Base-by-base conservation (phyloP, 116 monocot species). In the Posidonia oceanica region DNA sequence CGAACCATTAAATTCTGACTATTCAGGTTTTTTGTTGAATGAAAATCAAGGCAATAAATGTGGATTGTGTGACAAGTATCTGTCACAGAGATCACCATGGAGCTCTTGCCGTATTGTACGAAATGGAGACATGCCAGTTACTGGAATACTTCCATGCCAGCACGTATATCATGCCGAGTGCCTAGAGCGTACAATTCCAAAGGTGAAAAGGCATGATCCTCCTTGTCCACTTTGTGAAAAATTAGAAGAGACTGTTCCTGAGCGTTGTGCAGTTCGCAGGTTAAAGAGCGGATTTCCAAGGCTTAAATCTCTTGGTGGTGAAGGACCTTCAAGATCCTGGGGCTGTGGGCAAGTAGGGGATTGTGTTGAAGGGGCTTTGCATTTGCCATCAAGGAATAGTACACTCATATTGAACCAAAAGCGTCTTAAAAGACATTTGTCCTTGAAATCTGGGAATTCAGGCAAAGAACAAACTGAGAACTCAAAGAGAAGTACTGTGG, bases 151-250 rank as follows among this genome's bases (percentile, higher is more conserved):
- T 5, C 65, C 85, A 52, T 89, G 89, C 57, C 71, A 68, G 39
- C 89, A 89, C 77, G 83, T 78, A 3, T 89, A 72, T 65, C 89
- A 89, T 71, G 83, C 79, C 7, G 89, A 88, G 16, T 88, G 88
- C 59, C 75, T 88, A 72, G 88, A 88, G 21, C 54, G 77, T 14
- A 70, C 79, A 54, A 82, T 82, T 11, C 78, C 84, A 36, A 82
- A 75, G 53, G 22, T 64, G 5, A 57, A 73, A 23, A 77, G 59
- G 48, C 76, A 73, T 29, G 85, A 88, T 42, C 88, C 88, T 22
- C 72, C 84, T 57, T 88, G 88, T 23, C 88, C 88, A 21, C 55
- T 82, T 14, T 88, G 62, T 54, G 67, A 81, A 39, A 83, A 72
- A 67, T 61, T 22, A 5, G 72, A 69, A 39, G 76, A 66, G 59